Evolutionary conservation across 2,329 filamentous ascomycete genomes (phyloP), one percentile per base, ranked within the genome.

Genomic region (Xylaria sp.): DNA sequence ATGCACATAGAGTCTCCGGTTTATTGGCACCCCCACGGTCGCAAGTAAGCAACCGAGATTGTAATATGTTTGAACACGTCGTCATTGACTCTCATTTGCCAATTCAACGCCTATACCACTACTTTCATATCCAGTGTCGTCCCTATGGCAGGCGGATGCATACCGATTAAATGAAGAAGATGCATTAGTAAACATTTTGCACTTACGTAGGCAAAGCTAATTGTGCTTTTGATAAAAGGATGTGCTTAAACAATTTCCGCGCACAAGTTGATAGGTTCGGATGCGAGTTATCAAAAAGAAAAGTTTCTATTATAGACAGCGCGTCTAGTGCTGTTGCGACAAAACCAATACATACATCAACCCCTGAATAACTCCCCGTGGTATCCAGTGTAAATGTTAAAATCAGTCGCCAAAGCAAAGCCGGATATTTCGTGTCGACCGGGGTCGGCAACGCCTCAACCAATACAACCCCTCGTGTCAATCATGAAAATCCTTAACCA

Each of bases 291-390:
- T 39, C 1, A 43, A 53, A 55, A 4, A 61, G n/a, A 55, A 30
- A 67, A 45, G n/a, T 46, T 57, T 69, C 67, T 69, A 69, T 64
- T 60, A 45, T 36, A 61, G 59, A 62, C 58, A 69, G 56, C 56
- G 52, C 39, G 13, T 69, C 67, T 67, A 61, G 52, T 53, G 36
- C 61, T 56, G 23, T 62, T 13, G 32, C 39, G 34, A 57, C 48
- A 67, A 55, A 55, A 34, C 43, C 15, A 63, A 46, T 58, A 55
- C 34, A 68, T 46, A 65, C 57, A 65, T 57, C 7, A 41, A 63
- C 61, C 60, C 58, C 65, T 45, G 45, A 34, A 32, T 55, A n/a
- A 56, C 23, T 55, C 55, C 60, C 59, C 34, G 20, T 70, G 68
- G 68, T 70, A 70, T 70, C 20, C 34, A 43, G 23, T 55, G n/a